A percentile compares a stretch with the other conserved stretches of the same genome.
phyloP scores from a whole-genome alignment of 176 grass and related monocot species.

The Saccharum officinarum region DNA sequence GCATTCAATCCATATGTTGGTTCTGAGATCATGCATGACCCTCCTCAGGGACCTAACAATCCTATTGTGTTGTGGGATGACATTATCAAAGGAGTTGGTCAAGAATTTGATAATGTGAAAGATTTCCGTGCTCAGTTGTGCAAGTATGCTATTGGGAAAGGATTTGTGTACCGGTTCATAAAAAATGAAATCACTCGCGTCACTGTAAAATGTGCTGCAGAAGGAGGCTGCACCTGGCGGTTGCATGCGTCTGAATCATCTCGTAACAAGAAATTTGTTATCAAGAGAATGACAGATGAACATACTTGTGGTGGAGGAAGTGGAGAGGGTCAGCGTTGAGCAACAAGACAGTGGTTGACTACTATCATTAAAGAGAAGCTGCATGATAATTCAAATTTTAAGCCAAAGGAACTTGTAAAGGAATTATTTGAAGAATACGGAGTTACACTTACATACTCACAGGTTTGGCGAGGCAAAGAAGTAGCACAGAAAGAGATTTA shows the following conservation, averaged over 20 bases:
- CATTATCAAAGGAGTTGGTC: slow-evolving; percentile 84
- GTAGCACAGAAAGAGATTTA: slow-evolving; percentile 88
- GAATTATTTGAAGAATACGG: slow-evolving; percentile 86
- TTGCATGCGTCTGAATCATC: slow-evolving; percentile 94
- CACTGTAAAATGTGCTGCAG: slow-evolving; percentile 75
- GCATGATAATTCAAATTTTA: slow-evolving; percentile 55
- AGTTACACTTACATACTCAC: slow-evolving; percentile 76
- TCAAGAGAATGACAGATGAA: slow-evolving; percentile 88
- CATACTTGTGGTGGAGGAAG: slow-evolving; percentile 81
- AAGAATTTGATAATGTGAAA: slow-evolving; percentile 98
- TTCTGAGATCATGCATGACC: slow-evolving; percentile 44
- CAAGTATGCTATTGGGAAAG: slow-evolving; percentile 89
- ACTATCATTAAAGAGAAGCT: slow-evolving; percentile 92
- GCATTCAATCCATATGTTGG: slow-evolving; percentile 50
- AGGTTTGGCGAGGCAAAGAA: slow-evolving; percentile 91
- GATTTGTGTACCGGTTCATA: slow-evolving; percentile 86
- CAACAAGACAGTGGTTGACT: slow-evolving; percentile 89
- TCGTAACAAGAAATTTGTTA: slow-evolving; percentile 86
- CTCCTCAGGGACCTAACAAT: slow-evolving; percentile 28
- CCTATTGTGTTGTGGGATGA: slow-evolving; percentile 53
- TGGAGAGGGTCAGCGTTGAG: slow-evolving; percentile 73
- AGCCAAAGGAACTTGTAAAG: slow-evolving; percentile 85
- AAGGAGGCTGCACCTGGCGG: slow-evolving; percentile 77
- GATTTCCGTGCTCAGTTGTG: slow-evolving; percentile 91
- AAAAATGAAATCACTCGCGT: slow-evolving; percentile 90